Conservation (phyloP, 768 basidiomycete genomes). For the Dioszegia hungarica region DNA sequence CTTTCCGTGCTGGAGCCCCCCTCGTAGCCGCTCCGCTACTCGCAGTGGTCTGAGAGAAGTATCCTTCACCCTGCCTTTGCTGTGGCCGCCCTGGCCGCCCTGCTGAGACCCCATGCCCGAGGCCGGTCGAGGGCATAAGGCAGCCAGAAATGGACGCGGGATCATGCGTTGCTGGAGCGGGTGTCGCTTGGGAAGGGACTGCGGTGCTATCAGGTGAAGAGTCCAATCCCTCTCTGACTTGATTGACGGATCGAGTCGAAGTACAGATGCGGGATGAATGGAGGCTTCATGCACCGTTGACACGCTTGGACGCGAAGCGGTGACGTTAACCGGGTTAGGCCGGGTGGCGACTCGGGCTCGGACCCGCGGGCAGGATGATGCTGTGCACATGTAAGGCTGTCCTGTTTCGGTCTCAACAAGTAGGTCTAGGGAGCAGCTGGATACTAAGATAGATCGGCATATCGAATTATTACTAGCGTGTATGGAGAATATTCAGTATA, state of each 20-base stretch:
- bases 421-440: too few species aligned
- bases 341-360: not conserved
- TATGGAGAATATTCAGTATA: not conserved
- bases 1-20: too few species aligned
- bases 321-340: too few species aligned
- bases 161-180: not conserved
- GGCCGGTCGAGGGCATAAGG: constrained; percentile 1
- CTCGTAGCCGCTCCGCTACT: too few species aligned
- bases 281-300: not conserved
- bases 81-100: not conserved
- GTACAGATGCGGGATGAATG: not conserved
- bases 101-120: constrained; percentile 1
- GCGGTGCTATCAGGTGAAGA: too few species aligned
- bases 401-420: too few species aligned
- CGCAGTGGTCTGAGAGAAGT: too few species aligned
- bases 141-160: not conserved
- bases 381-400: too few species aligned
- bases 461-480: not conserved
- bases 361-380: not conserved
- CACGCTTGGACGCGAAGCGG: too few species aligned
- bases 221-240: too few species aligned
- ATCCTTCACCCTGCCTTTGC: not conserved
- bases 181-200: too few species aligned
- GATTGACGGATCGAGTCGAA: too few species aligned
- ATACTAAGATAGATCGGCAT: not conserved